phyloP scores from a whole-genome alignment of 2,329 filamentous ascomycete genomes.

The Hypoxylon sp. region DNA sequence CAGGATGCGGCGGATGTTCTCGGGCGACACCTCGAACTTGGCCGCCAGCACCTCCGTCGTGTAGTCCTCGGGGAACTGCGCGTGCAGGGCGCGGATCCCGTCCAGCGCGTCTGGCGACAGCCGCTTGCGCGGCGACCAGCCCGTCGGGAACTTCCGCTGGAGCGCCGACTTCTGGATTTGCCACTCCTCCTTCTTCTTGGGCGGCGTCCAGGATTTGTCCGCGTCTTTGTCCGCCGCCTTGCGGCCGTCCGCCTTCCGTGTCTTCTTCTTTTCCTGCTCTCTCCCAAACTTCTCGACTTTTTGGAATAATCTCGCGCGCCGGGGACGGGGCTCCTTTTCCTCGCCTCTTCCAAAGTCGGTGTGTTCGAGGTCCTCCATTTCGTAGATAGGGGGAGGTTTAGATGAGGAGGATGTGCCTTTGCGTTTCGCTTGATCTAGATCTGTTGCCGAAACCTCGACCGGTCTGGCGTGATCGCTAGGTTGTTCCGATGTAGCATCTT shows the following conservation, averaged over 20 bases:
- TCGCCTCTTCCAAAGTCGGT: not conserved
- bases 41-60: conserved; percentile 78
- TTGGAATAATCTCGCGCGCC: not conserved
- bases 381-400: conserved; percentile 23
- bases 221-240: conserved; percentile 19
- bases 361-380: not conserved
- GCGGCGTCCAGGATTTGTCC: conserved; percentile 28
- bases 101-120: conserved; percentile 91
- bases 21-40: conserved; percentile 87
- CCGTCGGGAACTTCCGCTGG: conserved; percentile 80
- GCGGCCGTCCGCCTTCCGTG: conserved; percentile 43
- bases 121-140: conserved; percentile 86
- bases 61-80: conserved; percentile 80
- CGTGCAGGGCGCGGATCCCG: conserved; percentile 87
- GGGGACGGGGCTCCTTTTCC: not conserved
- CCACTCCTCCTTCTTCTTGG: conserved; percentile 68
- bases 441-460: conserved; percentile 29
- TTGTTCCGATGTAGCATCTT: conserved; percentile 20
- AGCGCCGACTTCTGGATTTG: conserved; percentile 79
- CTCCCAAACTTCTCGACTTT: conserved; percentile 5
- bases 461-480: not conserved
- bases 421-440: conserved; percentile 40
- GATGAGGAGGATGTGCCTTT: conserved; percentile 45
- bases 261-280: conserved; percentile 44
- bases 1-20: conserved; percentile 88